A percentile compares a stretch with the other conserved stretches of the same genome.
phyloP scores from a whole-genome alignment of 305 asterid species.

The Galium porrigens region DNA sequence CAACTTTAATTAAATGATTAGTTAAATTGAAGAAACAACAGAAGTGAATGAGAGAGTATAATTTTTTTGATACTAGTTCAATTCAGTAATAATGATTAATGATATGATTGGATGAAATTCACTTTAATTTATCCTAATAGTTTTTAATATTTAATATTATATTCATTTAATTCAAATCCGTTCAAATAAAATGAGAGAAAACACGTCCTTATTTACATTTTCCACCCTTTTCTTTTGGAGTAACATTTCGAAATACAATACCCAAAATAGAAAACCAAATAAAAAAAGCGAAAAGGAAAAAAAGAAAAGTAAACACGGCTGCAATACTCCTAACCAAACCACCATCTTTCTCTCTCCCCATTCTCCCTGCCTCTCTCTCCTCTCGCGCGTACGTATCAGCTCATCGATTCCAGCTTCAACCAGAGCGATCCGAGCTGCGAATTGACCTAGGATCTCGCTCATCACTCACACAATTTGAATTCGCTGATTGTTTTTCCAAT shows the following conservation, averaged over 20 bases:
- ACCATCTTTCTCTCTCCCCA: conserved; percentile 24
- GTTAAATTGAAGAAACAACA: no score
- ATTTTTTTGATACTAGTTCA: no score
- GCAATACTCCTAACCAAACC: conserved; percentile 37
- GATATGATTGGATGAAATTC: no score
- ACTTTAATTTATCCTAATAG: no score
- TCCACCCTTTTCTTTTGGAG: not conserved
- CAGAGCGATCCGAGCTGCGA: conserved; percentile 22
- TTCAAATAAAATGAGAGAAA: no score
- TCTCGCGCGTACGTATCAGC: conserved; percentile 27
- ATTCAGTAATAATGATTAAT: no score
- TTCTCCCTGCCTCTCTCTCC: conserved; percentile 16
- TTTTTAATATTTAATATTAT: no score
- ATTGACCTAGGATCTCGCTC: conserved; percentile 6
- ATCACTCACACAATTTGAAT: conserved; percentile 9
- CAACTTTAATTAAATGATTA: no score
- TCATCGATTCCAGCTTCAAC: conserved; percentile 34
- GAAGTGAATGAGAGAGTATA: no score
- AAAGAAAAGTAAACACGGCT: conserved; percentile 31
- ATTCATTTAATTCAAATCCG: no score
- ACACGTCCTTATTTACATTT: no score
- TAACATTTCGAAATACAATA: not conserved
- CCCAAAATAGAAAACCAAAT: not conserved
- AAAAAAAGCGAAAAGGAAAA: not conserved
- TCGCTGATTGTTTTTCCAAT: not conserved